Evolutionary conservation across 306 rosid species (phyloP).

Genomic region (Luffa aegyptiaca): DNA sequence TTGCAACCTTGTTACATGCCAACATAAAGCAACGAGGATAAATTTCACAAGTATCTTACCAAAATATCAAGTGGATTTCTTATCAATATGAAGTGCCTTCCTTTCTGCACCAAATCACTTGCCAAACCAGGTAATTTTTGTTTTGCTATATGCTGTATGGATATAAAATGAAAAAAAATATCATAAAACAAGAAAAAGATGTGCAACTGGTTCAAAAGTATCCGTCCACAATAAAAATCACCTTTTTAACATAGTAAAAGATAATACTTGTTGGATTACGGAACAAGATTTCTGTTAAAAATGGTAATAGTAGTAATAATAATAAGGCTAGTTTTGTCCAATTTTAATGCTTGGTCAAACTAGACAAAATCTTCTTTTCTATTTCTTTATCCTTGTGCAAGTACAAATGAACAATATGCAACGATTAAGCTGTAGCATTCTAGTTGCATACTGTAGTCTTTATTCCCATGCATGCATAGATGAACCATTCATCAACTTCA

Average conservation of each 20-base stretch:
- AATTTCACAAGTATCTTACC: conserved; percentile 28
- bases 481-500: neutral
- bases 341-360: neutral
- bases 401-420: neutral
- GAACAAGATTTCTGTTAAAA: neutral
- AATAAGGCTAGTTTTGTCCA: neutral
- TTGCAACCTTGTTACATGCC: neutral
- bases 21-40: neutral
- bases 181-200: neutral
- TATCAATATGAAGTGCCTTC: conserved; percentile 70
- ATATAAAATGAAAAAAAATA: neutral
- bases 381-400: neutral
- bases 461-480: neutral
- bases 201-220: neutral
- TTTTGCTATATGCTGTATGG: conserved; percentile 62
- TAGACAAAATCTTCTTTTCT: neutral
- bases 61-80: conserved; percentile 72
- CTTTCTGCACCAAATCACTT: conserved; percentile 51
- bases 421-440: neutral
- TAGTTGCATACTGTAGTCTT: neutral
- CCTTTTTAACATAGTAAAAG: neutral
- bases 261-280: neutral
- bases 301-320: neutral
- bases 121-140: conserved; percentile 50
- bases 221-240: neutral